phyloP scores from a whole-genome alignment of 208 protist genomes.

The Angomonas desouzai region DNA sequence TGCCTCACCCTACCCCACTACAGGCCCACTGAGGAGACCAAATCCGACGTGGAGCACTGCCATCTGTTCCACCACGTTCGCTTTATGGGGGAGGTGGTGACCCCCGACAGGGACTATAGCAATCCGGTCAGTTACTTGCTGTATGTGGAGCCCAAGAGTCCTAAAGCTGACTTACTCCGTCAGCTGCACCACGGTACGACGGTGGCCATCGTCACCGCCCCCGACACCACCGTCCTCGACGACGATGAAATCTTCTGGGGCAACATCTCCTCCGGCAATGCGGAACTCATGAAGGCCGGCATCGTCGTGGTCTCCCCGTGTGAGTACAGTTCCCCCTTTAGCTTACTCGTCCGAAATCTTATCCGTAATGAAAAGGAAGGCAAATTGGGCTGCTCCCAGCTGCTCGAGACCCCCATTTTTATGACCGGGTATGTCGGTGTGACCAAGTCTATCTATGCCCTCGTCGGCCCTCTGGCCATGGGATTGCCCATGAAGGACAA shows the following conservation, averaged over 20 bases:
- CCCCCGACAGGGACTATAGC: slow-evolving; percentile 67
- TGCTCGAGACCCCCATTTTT: slow-evolving; percentile 79
- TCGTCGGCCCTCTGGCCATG: slow-evolving; percentile 84
- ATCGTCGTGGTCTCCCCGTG: slow-evolving; percentile 72
- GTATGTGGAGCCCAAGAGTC: slow-evolving; percentile 54
- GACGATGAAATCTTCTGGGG: slow-evolving; percentile 82
- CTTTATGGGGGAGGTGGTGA: slow-evolving; percentile 69
- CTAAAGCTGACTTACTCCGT: slow-evolving; percentile 33
- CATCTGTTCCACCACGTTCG: slow-evolving; percentile 54
- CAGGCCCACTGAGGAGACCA: slow-evolving; percentile 45
- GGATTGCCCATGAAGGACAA: slow-evolving; percentile 52
- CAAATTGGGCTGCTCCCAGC: slow-evolving; percentile 43
- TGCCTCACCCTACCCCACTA: slow-evolving; percentile 65
- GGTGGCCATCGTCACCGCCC: slow-evolving; percentile 76
- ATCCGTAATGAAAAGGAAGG: slow-evolving; percentile 58
- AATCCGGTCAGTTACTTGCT: slow-evolving; percentile 71
- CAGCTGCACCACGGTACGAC: slow-evolving; percentile 68
- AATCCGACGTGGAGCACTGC: slow-evolving; percentile 66
- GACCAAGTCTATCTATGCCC: slow-evolving; percentile 63
- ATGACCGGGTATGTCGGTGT: slow-evolving; percentile 82
- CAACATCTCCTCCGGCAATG: slow-evolving; percentile 65
- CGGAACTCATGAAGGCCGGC: slow-evolving; percentile 34
- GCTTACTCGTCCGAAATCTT: slow-evolving; percentile 52
- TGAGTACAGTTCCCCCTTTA: slow-evolving; percentile 45
- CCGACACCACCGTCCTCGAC: slow-evolving; percentile 38